phyloP scores from a whole-genome alignment of 2,329 filamentous ascomycete genomes.

The Aureobasidium sp. region DNA sequence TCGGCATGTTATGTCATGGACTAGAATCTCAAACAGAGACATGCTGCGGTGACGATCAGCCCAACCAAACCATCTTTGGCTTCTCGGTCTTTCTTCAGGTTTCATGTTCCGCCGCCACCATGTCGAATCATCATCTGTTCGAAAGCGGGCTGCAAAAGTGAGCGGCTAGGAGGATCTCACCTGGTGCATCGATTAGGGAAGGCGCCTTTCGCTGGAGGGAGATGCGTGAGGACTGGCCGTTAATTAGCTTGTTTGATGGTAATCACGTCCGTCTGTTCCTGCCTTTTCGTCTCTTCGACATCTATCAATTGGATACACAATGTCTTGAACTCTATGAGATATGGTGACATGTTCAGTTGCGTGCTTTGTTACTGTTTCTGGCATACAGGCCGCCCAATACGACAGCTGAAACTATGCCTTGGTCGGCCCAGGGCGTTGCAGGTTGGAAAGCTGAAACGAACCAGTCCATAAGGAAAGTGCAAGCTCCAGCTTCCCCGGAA shows the following conservation, averaged over 20 bases:
- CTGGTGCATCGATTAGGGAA: neutral
- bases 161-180: neutral
- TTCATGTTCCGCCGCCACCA: neutral
- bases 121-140: neutral
- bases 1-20: neutral
- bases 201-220: neutral
- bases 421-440: neutral
- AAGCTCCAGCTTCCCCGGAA: slow-evolving; percentile 3
- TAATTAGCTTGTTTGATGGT: neutral
- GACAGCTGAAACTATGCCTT: neutral
- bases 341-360: neutral
- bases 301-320: neutral
- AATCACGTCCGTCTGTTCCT: neutral
- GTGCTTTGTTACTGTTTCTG: neutral
- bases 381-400: neutral
- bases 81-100: neutral
- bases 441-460: neutral
- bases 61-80: neutral
- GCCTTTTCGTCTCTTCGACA: neutral
- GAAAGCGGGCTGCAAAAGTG: neutral
- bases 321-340: neutral
- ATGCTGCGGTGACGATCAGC: neutral
- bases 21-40: neutral
- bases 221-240: neutral
- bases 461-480: neutral